Conservation (phyloP, 805 yeast genomes). For the Suhomyces prunicola region DNA sequence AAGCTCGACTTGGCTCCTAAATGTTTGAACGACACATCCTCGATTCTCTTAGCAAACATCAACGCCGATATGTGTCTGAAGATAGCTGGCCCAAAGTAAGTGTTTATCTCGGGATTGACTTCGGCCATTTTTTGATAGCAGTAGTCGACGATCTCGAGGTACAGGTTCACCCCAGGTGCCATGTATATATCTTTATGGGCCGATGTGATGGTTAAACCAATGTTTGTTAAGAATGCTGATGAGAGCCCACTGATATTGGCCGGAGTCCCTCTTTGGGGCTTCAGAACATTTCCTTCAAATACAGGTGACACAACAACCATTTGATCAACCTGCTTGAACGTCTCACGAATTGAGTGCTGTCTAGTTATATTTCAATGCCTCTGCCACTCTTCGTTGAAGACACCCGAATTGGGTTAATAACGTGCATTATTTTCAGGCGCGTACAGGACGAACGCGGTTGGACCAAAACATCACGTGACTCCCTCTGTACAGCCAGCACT, state of each 20-base stretch:
- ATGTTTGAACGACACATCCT: background rate
- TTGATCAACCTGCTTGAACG: background rate
- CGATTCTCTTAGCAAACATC: constrained; percentile 2
- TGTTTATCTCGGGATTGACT: background rate
- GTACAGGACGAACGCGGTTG: background rate
- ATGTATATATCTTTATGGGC: constrained; percentile 1
- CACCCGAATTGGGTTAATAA: background rate
- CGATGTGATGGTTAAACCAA: background rate
- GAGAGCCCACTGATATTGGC: background rate
- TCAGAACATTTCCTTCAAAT: background rate
- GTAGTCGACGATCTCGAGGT: background rate
- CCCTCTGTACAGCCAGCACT: background rate
- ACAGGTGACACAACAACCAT: background rate
- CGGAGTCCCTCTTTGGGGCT: background rate
- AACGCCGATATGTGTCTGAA: constrained; percentile 1
- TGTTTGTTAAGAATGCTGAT: background rate
- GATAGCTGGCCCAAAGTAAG: background rate
- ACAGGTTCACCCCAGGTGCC: background rate
- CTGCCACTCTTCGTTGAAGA: background rate
- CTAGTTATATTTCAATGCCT: background rate
- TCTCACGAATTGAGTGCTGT: background rate
- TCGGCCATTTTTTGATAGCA: background rate
- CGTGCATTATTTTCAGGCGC: background rate
- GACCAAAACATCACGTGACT: background rate
- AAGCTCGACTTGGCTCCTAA: constrained; percentile 1